Conservation (phyloP, 331 rosid genomes). For the Quercus phellos region DNA sequence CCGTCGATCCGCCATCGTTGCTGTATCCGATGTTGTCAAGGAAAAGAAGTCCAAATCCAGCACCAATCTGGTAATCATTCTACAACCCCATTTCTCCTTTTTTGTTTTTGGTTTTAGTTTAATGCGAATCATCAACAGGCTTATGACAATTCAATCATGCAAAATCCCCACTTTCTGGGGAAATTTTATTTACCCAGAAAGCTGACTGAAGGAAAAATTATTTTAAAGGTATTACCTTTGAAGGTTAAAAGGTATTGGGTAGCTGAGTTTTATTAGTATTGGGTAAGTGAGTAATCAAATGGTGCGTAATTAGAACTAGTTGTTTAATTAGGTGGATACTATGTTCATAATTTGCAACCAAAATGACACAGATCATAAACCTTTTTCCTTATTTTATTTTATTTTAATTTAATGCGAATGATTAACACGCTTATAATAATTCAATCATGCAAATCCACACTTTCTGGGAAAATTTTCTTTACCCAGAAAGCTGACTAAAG, state of each 20-base stretch:
- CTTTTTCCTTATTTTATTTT: background rate
- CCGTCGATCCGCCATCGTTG: conserved; percentile 50
- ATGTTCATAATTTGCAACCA: conserved; percentile 6
- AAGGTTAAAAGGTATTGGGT: background rate
- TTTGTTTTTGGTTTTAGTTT: background rate
- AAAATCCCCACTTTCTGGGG: background rate
- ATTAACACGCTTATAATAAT: background rate
- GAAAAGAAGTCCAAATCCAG: conserved; percentile 45
- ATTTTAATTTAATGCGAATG: background rate
- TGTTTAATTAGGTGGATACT: background rate
- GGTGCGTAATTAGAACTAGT: background rate
- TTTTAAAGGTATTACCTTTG: background rate
- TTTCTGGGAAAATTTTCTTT: background rate
- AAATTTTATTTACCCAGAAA: background rate
- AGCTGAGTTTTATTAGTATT: background rate
- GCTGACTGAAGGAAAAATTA: background rate
- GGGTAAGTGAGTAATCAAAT: conserved; percentile 16
- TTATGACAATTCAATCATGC: background rate
- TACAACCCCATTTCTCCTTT: background rate
- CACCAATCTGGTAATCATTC: conserved; percentile 56
- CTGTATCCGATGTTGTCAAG: conserved; percentile 64
- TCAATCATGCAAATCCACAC: background rate
- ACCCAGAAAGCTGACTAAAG: background rate
- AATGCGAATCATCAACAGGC: background rate
- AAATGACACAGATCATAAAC: background rate